Conservation (phyloP, 805 yeast genomes). For the Wickerhamiella kurtzmanii region DNA sequence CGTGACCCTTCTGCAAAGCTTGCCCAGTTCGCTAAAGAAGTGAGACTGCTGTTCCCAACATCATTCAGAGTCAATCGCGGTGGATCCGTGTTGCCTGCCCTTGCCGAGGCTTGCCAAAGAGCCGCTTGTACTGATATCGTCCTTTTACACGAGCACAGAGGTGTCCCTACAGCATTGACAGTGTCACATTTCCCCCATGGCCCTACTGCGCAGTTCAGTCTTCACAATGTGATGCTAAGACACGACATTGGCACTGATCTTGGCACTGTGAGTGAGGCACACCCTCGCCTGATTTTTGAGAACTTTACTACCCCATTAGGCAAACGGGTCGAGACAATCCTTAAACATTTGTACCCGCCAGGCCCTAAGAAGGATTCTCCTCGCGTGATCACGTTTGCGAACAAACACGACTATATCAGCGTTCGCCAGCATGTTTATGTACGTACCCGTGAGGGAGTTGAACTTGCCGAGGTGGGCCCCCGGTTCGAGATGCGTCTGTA, state of each 20-base stretch:
- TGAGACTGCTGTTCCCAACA: constrained; percentile 79
- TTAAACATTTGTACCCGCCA: constrained; percentile 88
- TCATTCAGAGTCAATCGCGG: constrained; percentile 87
- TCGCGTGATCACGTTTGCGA: constrained; percentile 85
- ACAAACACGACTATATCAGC: constrained; percentile 79
- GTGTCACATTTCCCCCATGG: constrained; percentile 96
- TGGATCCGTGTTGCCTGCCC: constrained; percentile 69
- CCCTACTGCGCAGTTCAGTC: constrained; percentile 85
- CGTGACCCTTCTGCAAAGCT: constrained; percentile 78
- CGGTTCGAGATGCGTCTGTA: constrained; percentile 91
- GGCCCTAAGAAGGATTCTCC: constrained; percentile 87
- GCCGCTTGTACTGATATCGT: constrained; percentile 75
- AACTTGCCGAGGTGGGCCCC: constrained; percentile 95
- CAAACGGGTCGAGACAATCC: constrained; percentile 58
- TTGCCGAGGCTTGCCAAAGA: constrained; percentile 70
- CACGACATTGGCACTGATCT: constrained; percentile 69
- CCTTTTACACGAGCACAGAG: constrained; percentile 89
- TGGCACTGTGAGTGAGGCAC: constrained; percentile 81
- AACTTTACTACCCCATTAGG: constrained; percentile 76
- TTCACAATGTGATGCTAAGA: constrained; percentile 86
- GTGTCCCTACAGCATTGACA: constrained; percentile 91
- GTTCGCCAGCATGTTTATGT: constrained; percentile 94
- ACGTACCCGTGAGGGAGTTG: constrained; percentile 74
- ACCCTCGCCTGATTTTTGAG: constrained; percentile 89
- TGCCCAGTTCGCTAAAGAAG: constrained; percentile 85